Evolutionary conservation across 345 rosid species (phyloP).

Genomic region (Ceriops tagal): DNA sequence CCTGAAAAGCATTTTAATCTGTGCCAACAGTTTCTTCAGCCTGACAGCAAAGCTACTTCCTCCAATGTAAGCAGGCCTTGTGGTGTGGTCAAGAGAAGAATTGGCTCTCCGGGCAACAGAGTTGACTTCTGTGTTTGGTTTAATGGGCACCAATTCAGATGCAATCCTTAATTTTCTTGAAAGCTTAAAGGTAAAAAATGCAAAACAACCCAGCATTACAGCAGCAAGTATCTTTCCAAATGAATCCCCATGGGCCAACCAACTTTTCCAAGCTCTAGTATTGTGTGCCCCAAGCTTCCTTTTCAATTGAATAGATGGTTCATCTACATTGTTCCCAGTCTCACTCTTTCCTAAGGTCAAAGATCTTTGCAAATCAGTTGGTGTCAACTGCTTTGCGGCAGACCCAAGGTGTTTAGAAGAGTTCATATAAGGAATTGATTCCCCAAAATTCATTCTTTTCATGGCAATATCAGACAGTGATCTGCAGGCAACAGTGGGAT

Average conservation of each 20-base stretch:
- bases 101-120: constrained; percentile 36
- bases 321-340: constrained; percentile 38
- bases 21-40: constrained; percentile 46
- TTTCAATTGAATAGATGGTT: constrained; percentile 57
- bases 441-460: constrained; percentile 41
- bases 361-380: constrained; percentile 54
- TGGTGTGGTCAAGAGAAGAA: constrained; percentile 31
- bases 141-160: constrained; percentile 35
- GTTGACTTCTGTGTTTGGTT: constrained; percentile 32
- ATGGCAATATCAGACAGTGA: constrained; percentile 48
- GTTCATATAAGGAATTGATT: constrained; percentile 39
- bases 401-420: constrained; percentile 58
- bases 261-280: constrained; percentile 47
- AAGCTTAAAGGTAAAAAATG: constrained; percentile 49
- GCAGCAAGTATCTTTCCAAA: constrained; percentile 44
- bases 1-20: constrained; percentile 40
- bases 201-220: constrained; percentile 54
- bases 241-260: constrained; percentile 43
- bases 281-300: constrained; percentile 52
- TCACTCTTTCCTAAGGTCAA: constrained; percentile 36
- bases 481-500: constrained; percentile 42
- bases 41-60: constrained; percentile 36
- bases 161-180: constrained; percentile 32
- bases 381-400: constrained; percentile 72
- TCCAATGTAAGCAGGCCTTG: constrained; percentile 24